A percentile compares a stretch with the other conserved stretches of the same genome.
Conservation (phyloP, 768 basidiomycete genomes). For the Leccinum disarticulatum region DNA sequence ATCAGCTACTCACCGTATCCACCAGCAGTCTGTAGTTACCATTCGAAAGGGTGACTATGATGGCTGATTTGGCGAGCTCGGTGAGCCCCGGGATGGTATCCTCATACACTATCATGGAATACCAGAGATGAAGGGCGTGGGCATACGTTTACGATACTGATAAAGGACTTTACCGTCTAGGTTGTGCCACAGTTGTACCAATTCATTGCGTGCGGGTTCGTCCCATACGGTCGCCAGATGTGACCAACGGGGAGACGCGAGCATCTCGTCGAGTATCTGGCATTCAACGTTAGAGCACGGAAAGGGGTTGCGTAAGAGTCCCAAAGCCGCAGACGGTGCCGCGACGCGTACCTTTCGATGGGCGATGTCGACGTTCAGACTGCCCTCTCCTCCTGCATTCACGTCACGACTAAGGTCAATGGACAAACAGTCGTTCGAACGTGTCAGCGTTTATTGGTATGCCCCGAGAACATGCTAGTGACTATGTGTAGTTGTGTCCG, state of each 20-base stretch:
- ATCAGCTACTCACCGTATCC: constrained; percentile 49
- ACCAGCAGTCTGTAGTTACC: constrained; percentile 60
- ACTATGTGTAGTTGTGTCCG: neutral
- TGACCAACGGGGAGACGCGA: constrained; percentile 49
- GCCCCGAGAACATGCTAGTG: neutral
- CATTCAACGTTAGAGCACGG: neutral
- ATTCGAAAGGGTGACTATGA: constrained; percentile 60
- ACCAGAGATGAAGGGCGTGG: constrained; percentile 10
- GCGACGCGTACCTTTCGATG: constrained; percentile 48
- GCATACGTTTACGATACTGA: neutral
- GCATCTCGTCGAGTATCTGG: constrained; percentile 59
- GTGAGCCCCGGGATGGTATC: constrained; percentile 51
- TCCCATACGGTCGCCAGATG: constrained; percentile 47
- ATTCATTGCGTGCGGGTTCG: constrained; percentile 40
- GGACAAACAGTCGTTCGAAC: neutral
- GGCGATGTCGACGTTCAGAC: constrained; percentile 52
- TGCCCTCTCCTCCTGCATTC: constrained; percentile 45
- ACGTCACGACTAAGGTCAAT: constrained; percentile 37
- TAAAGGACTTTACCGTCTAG: constrained; percentile 41
- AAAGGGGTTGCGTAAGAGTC: neutral
- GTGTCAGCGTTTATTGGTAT: neutral
- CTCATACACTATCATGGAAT: constrained; percentile 48
- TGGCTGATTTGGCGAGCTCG: constrained; percentile 47
- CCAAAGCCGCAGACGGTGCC: neutral
- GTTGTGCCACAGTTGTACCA: constrained; percentile 62